A percentile compares a stretch with the other conserved stretches of the same genome.
These are phyloP conservation scores for Niebla homalea DNA, from an alignment of 495 filamentous ascomycete genomes.

Conservation along the genomic window DNA sequence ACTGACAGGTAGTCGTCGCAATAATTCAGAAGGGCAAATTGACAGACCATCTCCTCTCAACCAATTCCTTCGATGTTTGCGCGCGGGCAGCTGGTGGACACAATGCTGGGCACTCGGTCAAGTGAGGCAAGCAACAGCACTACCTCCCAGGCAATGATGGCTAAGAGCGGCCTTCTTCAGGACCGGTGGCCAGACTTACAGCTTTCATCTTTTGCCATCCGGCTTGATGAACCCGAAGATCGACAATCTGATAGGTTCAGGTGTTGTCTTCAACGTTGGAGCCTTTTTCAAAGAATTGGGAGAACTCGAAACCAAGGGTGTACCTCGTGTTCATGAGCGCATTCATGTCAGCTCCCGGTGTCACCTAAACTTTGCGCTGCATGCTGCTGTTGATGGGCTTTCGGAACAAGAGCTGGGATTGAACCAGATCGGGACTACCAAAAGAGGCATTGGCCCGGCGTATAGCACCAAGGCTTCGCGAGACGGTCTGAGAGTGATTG, in stretches of 20 bases:
- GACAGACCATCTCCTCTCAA: conserved; percentile 45
- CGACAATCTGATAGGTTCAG: conserved; percentile 75
- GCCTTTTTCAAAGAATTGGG: conserved; percentile 79
- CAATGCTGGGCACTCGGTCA: conserved; percentile 37
- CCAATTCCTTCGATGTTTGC: conserved; percentile 40
- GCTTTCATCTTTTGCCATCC: conserved; percentile 60
- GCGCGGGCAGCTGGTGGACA: conserved; percentile 56
- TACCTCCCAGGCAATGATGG: conserved; percentile 25
- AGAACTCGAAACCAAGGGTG: conserved; percentile 55
- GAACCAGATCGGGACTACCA: conserved; percentile 39
- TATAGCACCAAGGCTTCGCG: conserved; percentile 73
- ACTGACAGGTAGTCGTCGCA: not conserved
- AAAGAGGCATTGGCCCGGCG: conserved; percentile 62
- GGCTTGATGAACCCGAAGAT: conserved; percentile 61
- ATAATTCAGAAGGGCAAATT: conserved; percentile 48
- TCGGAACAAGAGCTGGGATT: conserved; percentile 62
- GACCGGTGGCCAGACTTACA: conserved; percentile 45
- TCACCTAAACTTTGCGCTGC: conserved; percentile 75
- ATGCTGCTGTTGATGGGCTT: conserved; percentile 67
- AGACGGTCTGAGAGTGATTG: conserved; percentile 58
- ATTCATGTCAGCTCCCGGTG: conserved; percentile 71
- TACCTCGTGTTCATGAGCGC: conserved; percentile 45
- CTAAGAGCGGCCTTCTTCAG: conserved; percentile 23
- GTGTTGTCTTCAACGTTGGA: conserved; percentile 52
- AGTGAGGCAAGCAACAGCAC: conserved; percentile 3